Base-by-base conservation (phyloP, 129 eudicot genomes). In the Helichrysum umbraculigerum region DNA sequence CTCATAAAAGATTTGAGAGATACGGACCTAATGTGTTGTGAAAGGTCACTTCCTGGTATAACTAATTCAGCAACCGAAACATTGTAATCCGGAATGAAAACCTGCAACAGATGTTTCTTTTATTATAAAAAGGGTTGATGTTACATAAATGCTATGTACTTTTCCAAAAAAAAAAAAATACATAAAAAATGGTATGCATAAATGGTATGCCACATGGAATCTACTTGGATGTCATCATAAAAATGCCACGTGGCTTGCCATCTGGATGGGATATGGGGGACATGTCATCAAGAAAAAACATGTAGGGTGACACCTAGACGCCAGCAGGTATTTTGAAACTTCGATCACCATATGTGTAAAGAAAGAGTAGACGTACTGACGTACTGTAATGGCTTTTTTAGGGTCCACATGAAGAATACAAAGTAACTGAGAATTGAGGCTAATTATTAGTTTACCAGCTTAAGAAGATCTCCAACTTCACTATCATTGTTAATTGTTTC, bases 31-130 rank as follows among this genome's bases (percentile, higher is more conserved):
- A 87, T 84, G 78, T 87, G 91, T 75, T 87, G 88, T 58, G 88
- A 87, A 72, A 87, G 86, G 78, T 87, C 91, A 72, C 91, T 87
- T 76, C 88, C 91, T 20, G 91, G 91, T 52, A 84, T 87, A 33
- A 87, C 91, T 73, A 87, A 72, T 81, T 87, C 91, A 16, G 91
- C 88, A 67, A 87, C 88, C 11, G 88, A 87, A 56, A 87, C 91
- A 81, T 87, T 84, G 77, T 87, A 87, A 84, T 87, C 88, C 0
- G 86, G 91, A 66, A 87, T 82, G 78, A 87, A 87, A 73, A 87
- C 78, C 91, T 87, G 74, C 66, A 78, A 77, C 2, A 42, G 4
- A 14, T 47, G n/a, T 14, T 14, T 11, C 54, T 47, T 4, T 14
- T 3, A 14, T 47, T 14, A 3, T 11, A 47, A 11, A 12, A 47